Evolutionary conservation across 2,329 filamentous ascomycete genomes (phyloP).

Genomic region (Colletotrichum theobromicola): DNA sequence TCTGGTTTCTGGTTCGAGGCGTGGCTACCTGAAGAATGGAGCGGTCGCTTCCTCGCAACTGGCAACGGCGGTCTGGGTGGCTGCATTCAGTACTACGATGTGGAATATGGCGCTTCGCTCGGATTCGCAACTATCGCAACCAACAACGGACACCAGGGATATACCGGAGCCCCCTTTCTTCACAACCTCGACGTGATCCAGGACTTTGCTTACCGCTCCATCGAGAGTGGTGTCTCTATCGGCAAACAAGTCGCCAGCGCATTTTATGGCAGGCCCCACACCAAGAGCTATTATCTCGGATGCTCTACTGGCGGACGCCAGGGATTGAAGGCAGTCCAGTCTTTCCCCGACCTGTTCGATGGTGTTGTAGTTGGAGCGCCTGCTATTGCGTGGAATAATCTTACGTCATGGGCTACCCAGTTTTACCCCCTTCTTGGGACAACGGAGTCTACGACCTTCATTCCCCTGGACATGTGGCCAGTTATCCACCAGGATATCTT

Average conservation of each 20-base stretch:
- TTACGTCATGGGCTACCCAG: conserved; percentile 32
- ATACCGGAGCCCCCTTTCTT: conserved; percentile 33
- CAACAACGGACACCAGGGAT: conserved; percentile 56
- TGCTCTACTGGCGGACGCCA: conserved; percentile 59
- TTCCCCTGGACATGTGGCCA: conserved; percentile 34
- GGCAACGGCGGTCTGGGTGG: conserved; percentile 54
- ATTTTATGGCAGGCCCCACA: conserved; percentile 44
- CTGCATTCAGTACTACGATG: conserved; percentile 49
- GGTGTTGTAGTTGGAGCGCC: conserved; percentile 43
- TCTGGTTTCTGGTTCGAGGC: conserved; percentile 50
- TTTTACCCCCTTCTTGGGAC: conserved; percentile 46
- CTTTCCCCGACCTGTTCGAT: conserved; percentile 55
- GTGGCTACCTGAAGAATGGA: conserved; percentile 52
- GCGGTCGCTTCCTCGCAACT: conserved; percentile 48
- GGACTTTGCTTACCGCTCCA: conserved; percentile 38
- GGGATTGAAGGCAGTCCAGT: conserved; percentile 50
- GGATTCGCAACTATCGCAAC: conserved; percentile 52
- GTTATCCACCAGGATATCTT: conserved; percentile 27
- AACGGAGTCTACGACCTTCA: conserved; percentile 33
- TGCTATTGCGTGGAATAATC: conserved; percentile 44
- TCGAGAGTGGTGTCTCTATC: conserved; percentile 33
- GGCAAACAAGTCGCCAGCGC: conserved; percentile 51
- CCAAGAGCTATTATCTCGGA: conserved; percentile 53
- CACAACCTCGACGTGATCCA: conserved; percentile 39
- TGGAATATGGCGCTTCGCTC: conserved; percentile 43